A percentile compares a stretch with the other conserved stretches of the same genome.
Evolutionary conservation across 2,329 filamentous ascomycete species (phyloP).

Genomic region (Phaeosphaeriaceae sp.): DNA sequence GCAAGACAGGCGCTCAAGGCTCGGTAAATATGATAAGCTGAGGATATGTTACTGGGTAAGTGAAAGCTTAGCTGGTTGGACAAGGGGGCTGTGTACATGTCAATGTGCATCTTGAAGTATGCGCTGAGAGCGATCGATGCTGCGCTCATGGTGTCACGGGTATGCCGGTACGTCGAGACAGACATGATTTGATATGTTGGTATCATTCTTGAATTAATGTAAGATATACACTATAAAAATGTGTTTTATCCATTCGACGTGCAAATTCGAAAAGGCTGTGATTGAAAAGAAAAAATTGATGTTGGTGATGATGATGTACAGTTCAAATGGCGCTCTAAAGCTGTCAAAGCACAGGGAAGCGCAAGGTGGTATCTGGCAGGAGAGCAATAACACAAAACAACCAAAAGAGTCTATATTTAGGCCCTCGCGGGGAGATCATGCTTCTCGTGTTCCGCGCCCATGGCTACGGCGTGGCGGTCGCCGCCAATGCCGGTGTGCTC

Average conservation of each 20-base stretch:
- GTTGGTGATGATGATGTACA: neutral
- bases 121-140: no score
- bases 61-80: neutral
- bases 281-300: slow-evolving; percentile 2
- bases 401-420: neutral
- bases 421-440: slow-evolving; percentile 14
- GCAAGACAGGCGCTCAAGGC: neutral
- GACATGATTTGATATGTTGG: slow-evolving; percentile 4
- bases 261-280: neutral
- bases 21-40: slow-evolving; percentile 21
- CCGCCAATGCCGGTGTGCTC: slow-evolving; percentile 60
- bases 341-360: neutral
- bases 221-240: neutral
- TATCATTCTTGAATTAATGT: slow-evolving; percentile 6
- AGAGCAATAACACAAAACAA: slow-evolving; percentile 11
- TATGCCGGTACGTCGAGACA: neutral
- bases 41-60: neutral
- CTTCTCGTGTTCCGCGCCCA: slow-evolving; percentile 52
- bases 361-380: slow-evolving; percentile 22
- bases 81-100: neutral
- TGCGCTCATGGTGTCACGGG: no score
- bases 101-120: no score
- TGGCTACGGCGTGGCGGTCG: slow-evolving; percentile 61
- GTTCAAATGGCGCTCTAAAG: slow-evolving; percentile 30
- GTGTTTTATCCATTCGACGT: neutral